These are phyloP conservation scores for Chlamydomonas sp. DNA, from an alignment of 139 green algal species.

Conservation along the genomic window DNA sequence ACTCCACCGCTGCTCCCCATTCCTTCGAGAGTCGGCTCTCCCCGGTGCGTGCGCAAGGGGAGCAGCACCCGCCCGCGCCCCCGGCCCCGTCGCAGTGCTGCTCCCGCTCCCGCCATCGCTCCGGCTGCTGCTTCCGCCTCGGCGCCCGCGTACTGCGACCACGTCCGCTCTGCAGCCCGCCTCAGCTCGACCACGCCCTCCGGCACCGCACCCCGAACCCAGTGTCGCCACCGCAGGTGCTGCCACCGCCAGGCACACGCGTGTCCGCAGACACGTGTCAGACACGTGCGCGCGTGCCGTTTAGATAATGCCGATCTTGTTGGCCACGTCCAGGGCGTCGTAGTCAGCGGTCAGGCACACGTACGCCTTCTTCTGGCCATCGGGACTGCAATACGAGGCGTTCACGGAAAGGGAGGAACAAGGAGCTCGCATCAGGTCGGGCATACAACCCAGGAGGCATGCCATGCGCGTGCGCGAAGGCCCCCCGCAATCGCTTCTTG, in stretches of 20 bases:
- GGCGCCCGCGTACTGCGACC: too few relatives aligned
- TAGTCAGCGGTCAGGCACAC: constrained; percentile 95
- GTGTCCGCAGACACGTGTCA: too few relatives aligned
- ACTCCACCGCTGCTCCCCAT: background rate
- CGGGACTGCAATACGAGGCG: constrained; percentile 68
- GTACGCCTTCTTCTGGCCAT: constrained; percentile 99
- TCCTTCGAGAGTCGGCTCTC: background rate
- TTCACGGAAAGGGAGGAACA: background rate
- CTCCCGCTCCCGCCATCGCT: background rate
- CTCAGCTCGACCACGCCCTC: too few relatives aligned
- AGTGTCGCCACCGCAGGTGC: too few relatives aligned
- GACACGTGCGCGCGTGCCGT: background rate
- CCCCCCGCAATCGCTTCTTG: too few relatives aligned
- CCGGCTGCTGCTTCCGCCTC: background rate
- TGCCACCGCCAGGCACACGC: too few relatives aligned
- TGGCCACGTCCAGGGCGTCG: constrained; percentile 99
- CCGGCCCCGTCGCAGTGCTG: background rate
- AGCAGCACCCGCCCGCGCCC: too few relatives aligned
- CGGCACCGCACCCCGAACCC: too few relatives aligned
- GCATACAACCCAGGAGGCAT: background rate
- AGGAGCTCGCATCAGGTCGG: background rate
- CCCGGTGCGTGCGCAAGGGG: background rate
- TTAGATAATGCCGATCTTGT: constrained; percentile 99
- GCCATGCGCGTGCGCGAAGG: too few relatives aligned
- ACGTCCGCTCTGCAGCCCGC: too few relatives aligned